phyloP scores from a whole-genome alignment of 768 basidiomycete species.

The Calocybe cyanea region DNA sequence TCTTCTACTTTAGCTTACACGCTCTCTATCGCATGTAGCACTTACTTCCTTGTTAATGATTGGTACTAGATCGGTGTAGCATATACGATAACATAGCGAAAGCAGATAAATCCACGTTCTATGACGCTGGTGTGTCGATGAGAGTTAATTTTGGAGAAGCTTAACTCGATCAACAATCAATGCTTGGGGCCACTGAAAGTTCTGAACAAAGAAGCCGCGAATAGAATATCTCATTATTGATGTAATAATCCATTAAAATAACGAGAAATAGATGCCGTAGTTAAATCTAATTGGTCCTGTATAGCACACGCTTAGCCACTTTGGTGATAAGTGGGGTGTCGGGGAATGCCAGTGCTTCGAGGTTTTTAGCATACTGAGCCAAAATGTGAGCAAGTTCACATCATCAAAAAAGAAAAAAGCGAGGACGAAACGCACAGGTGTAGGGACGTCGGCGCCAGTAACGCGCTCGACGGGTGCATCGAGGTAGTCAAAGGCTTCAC shows the following conservation, averaged over 20 bases:
- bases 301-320: constrained; percentile 91
- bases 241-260: constrained; percentile 10
- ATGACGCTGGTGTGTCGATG: too few species aligned
- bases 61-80: too few species aligned
- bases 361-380: constrained; percentile 78
- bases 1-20: too few species aligned
- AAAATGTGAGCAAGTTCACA: constrained; percentile 5
- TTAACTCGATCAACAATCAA: too few species aligned
- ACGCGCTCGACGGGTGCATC: constrained; percentile 98
- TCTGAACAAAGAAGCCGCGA: too few species aligned
- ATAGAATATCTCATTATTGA: constrained; percentile 11
- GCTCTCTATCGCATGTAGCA: too few species aligned
- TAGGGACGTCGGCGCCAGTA: constrained; percentile 96
- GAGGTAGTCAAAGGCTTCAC: constrained; percentile 96
- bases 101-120: too few species aligned
- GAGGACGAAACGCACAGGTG: constrained; percentile 61
- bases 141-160: too few species aligned
- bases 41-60: too few species aligned
- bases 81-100: too few species aligned
- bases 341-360: constrained; percentile 92
- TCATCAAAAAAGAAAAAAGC: constrained; percentile 2
- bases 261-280: background rate
- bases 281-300: constrained; percentile 70
- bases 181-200: too few species aligned
- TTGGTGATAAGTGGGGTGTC: constrained; percentile 88